phyloP scores from a whole-genome alignment of 192 early-diverging fungal species.

The Physocladia obscura region DNA sequence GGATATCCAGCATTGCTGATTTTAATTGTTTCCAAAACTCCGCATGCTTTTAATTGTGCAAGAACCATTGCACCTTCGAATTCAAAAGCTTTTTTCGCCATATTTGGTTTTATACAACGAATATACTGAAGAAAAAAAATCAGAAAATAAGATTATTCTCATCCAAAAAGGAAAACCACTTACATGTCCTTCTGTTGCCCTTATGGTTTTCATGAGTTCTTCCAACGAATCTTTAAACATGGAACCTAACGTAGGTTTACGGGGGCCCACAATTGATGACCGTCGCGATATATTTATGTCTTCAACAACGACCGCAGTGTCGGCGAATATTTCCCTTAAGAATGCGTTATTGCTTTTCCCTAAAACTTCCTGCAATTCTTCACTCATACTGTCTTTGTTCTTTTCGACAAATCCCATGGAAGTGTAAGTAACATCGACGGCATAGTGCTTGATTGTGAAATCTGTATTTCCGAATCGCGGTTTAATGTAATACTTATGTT shows the following conservation, averaged over 20 bases:
- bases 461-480: slow-evolving; percentile 74
- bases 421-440: slow-evolving; percentile 82
- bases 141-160: slow-evolving; percentile 1
- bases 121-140: slow-evolving; percentile 68
- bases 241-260: slow-evolving; percentile 84
- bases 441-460: slow-evolving; percentile 86
- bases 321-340: slow-evolving; percentile 67
- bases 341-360: slow-evolving; percentile 71
- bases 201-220: slow-evolving; percentile 89
- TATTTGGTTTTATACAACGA: slow-evolving; percentile 96
- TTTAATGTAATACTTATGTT: slow-evolving; percentile 67
- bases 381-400: slow-evolving; percentile 89
- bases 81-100: slow-evolving; percentile 82
- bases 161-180: neutral
- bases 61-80: slow-evolving; percentile 95
- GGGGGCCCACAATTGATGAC: slow-evolving; percentile 28
- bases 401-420: slow-evolving; percentile 86
- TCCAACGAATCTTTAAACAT: slow-evolving; percentile 92
- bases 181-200: slow-evolving; percentile 65
- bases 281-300: neutral
- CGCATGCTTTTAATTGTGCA: slow-evolving; percentile 81
- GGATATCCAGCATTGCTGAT: slow-evolving; percentile 90
- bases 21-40: slow-evolving; percentile 91
- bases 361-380: slow-evolving; percentile 77
- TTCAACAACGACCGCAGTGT: slow-evolving; percentile 16